Evolutionary conservation across 805 yeast species (phyloP), one percentile per base, ranked within the genome.

Genomic region (Lipomyces mesembrius): DNA sequence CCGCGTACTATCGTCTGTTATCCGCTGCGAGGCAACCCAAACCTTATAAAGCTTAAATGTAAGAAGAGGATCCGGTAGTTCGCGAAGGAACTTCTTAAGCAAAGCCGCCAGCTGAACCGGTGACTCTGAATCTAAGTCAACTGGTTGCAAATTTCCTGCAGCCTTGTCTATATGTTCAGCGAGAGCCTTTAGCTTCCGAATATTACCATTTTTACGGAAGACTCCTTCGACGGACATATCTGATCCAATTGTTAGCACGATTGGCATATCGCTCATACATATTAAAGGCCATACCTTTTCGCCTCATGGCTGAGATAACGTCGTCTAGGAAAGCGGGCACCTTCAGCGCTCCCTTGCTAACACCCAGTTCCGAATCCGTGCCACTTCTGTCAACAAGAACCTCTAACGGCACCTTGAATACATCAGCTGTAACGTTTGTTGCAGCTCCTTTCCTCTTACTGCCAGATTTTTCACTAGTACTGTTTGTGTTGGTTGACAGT

Each of bases 141-240:
- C 59, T 14, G 63, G 64, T 7, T 51, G n/a, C 22, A 54, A 34
- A 17, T 29, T n/a, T 22, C 58, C 14, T 9, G 56, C 39, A 71
- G 84, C 82, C 57, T 83, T 81, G 78, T 95, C 95, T 71, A 94
- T 88, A 59, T 81, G 83, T 62, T 87, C 91, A 0, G 92, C 85
- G 65, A 93, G 79, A 71, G 88, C 90, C 72, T 89, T 86, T 60
- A 94, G 81, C 57, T 90, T 84, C 73, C 92, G 87, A 75, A 95
- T 93, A 76, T 95, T 95, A 74, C 99, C 99, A 76, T 95, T 95
- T 75, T 93, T 89, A 74, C 99, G 86, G 83, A 95, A 95, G 3
- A 95, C 89, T 67, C 99, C 99, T 78, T 95, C 99, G 9, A 80
- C 92, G 2, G 98, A 91, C 89, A 95, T 87, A 58, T 70, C 72